Base-by-base conservation (phyloP, 257 asterid species). In the Knoxia roxburghii region DNA sequence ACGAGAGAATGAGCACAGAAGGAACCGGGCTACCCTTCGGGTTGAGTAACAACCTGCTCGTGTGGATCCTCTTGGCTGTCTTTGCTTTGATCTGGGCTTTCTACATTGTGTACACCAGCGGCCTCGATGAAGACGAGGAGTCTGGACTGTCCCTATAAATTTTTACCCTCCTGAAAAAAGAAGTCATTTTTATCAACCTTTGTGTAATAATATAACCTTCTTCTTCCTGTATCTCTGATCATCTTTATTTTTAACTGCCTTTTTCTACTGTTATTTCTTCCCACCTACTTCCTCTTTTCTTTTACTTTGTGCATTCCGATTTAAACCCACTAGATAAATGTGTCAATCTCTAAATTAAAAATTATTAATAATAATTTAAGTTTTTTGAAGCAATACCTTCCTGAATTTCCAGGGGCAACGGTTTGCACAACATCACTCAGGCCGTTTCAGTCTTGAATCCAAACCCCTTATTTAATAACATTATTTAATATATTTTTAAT, bases 1-100 rank as follows among this genome's bases (percentile, higher is more conserved):
- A 94, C 51, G 98, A 94, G 53, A 87, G 99, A 78, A 51, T 94
- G 96, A 85, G 89, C 91, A 94, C 96, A 0, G 96, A 90, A 62
- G 98, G 98, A 73, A 87, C 96, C 0, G 99, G 98, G 27, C 93
- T 94, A 52, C 99, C 95, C 11, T 90, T 94, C 50, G 99, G 98
- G 40, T 74, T 94, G 72, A 94, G 96, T 93, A 85, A 85, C 85
- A 90, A 90, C 73, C 81, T 94, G 0, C 81, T 94, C 69, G 96
- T 85, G 0, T 90, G 96, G 96, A 86, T 94, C 69, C 65, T 90
- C 33, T 43, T 84, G 11, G 99, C 90, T 4, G 96, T 94, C 63
- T 88, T 88, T 21, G 96, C 79, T 70, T 83, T 90, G 84, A 78
- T 87, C 41, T 90, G 99, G 99, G 29, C 95, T 15, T 74, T 94